Evolutionary conservation across 129 eudicot genomes (phyloP).

Genomic region (Ambrosia artemisiifolia): DNA sequence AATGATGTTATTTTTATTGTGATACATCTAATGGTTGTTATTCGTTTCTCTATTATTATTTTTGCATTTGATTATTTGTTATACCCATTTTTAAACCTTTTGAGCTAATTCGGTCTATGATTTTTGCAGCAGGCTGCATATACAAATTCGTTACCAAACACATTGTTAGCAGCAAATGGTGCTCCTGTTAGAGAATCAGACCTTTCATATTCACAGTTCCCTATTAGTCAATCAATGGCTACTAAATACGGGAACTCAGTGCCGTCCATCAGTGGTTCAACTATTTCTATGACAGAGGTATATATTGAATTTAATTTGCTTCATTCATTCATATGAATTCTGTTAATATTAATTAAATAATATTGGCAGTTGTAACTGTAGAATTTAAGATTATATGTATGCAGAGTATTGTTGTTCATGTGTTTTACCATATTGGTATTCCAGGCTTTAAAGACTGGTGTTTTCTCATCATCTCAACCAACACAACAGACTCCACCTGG

Average conservation of each 20-base stretch:
- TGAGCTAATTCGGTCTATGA: background rate
- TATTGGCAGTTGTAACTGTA: background rate
- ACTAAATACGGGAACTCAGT: conserved; percentile 57
- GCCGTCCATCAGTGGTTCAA: conserved; percentile 59
- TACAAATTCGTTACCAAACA: conserved; percentile 61
- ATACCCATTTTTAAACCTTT: conserved; percentile 12
- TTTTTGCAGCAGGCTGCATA: conserved; percentile 42
- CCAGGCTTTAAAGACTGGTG: conserved; percentile 75
- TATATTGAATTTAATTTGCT: background rate
- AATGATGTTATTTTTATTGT: background rate
- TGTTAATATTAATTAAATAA: background rate
- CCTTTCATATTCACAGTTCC: conserved; percentile 71
- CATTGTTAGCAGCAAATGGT: conserved; percentile 64
- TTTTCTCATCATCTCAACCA: conserved; percentile 62
- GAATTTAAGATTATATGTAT: background rate
- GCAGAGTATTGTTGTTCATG: background rate
- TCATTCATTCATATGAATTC: background rate
- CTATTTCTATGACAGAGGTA: conserved; percentile 86
- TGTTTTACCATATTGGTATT: background rate
- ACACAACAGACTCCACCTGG: conserved; percentile 65
- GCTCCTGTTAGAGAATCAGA: conserved; percentile 74
- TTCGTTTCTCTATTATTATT: background rate
- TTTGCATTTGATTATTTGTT: background rate
- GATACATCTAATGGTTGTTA: background rate
- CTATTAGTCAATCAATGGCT: conserved; percentile 60